Conservation (phyloP, 176 grass and related monocot genomes). For the Pontederia crassipes region DNA sequence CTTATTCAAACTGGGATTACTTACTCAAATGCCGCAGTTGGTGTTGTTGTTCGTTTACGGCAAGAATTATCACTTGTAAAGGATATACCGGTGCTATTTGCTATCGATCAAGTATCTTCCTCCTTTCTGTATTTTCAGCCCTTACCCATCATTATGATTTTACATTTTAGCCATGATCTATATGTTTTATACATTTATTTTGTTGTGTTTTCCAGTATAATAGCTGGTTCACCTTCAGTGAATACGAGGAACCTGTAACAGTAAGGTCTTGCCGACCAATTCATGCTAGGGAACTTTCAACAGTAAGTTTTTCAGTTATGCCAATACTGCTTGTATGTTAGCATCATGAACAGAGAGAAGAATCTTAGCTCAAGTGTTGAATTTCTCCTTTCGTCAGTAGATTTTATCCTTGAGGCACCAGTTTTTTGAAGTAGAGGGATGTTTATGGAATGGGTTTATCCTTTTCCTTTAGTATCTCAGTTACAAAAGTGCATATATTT, state of each 20-base stretch:
- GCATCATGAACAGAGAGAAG: too few relatives aligned
- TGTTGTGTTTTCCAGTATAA: slow-evolving; percentile 66
- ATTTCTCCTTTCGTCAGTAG: too few relatives aligned
- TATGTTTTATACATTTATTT: slow-evolving; percentile 1
- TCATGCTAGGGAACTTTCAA: slow-evolving; percentile 82
- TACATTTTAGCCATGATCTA: slow-evolving; percentile 1
- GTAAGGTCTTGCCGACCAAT: slow-evolving; percentile 62
- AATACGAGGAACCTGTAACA: slow-evolving; percentile 73
- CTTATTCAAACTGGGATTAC: slow-evolving; percentile 98
- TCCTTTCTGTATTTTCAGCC: too few relatives aligned
- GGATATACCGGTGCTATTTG: slow-evolving; percentile 82
- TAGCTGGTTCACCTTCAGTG: slow-evolving; percentile 96
- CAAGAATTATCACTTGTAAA: slow-evolving; percentile 78
- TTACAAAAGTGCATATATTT: too few relatives aligned
- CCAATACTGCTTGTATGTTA: slow-evolving; percentile 4
- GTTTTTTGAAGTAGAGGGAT: too few relatives aligned
- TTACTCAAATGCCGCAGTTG: slow-evolving; percentile 62
- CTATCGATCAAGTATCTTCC: slow-evolving; percentile 71
- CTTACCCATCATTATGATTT: not conserved
- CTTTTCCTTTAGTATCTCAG: not conserved
- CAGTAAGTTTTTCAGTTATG: slow-evolving; percentile 39
- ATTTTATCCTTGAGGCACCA: too few relatives aligned
- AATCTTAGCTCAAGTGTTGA: not conserved
- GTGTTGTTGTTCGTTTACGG: slow-evolving; percentile 66
- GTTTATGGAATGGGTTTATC: not conserved